Evolutionary conservation across 257 asterid genomes (phyloP), one percentile per base, ranked within the genome.

Genomic region (Lantana camara): DNA sequence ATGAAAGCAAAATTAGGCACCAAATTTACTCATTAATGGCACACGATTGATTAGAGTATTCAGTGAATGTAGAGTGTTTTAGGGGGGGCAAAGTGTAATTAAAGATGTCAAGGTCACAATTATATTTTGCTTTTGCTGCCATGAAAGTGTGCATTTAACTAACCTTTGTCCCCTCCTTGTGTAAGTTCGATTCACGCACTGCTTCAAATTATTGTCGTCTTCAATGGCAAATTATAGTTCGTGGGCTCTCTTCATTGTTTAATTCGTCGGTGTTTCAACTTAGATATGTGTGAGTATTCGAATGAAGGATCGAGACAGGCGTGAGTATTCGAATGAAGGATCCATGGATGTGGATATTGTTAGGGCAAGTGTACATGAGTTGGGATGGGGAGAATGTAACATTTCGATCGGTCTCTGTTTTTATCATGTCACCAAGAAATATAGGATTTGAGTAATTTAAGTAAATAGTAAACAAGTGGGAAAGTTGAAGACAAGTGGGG

Each of bases 381-480:
- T n/a, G n/a, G n/a, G n/a, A n/a, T n/a, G n/a, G n/a, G n/a, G n/a
- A n/a, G n/a, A n/a, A n/a, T n/a, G n/a, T n/a, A n/a, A n/a, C n/a
- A n/a, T n/a, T n/a, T n/a, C n/a, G n/a, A n/a, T n/a, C n/a, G n/a
- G n/a, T n/a, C n/a, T n/a, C n/a, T n/a, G n/a, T n/a, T n/a, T n/a
- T n/a, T n/a, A n/a, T n/a, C n/a, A n/a, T n/a, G n/a, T n/a, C n/a
- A n/a, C n/a, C n/a, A n/a, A n/a, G n/a, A n/a, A n/a, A n/a, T n/a
- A n/a, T n/a, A n/a, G n/a, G n/a, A n/a, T n/a, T n/a, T n/a, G n/a
- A n/a, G n/a, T n/a, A n/a, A n/a, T n/a, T n/a, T n/a, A n/a, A n/a
- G n/a, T n/a, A n/a, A n/a, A n/a, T n/a, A n/a, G n/a, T n/a, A n/a
- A 10, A 22, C 63, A 64, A 71, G 76, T 71, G 67, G 70, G 30